phyloP scores from a whole-genome alignment of 805 yeast genomes.

The Yamadazyma akitaensis region DNA sequence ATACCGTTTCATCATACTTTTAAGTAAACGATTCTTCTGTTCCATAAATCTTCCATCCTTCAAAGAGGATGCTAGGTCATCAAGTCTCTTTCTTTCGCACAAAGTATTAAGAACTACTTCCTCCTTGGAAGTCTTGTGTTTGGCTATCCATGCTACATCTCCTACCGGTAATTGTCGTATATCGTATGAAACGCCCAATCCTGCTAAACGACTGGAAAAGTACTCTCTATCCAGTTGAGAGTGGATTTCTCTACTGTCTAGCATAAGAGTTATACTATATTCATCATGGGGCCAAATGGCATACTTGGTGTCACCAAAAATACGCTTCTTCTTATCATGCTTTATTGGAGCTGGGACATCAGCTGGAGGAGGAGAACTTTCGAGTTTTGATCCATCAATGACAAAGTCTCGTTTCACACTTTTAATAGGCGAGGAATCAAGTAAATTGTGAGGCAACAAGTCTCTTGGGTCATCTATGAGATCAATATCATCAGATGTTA shows the following conservation, averaged over 20 bases:
- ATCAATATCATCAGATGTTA: slow-evolving; percentile 6
- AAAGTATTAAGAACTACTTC: slow-evolving; percentile 75
- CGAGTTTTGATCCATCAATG: not conserved
- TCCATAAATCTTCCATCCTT: slow-evolving; percentile 86
- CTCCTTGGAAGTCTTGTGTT: slow-evolving; percentile 50
- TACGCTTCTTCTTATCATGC: slow-evolving; percentile 24
- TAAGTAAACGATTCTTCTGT: slow-evolving; percentile 73
- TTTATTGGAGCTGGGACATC: not conserved
- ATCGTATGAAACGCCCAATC: slow-evolving; percentile 48
- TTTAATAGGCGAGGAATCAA: slow-evolving; percentile 6
- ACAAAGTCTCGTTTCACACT: not conserved
- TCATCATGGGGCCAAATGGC: slow-evolving; percentile 60
- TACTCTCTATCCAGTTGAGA: slow-evolving; percentile 66
- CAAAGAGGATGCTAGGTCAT: slow-evolving; percentile 79
- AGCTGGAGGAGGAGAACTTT: not conserved
- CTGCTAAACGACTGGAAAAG: slow-evolving; percentile 53
- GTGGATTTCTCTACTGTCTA: slow-evolving; percentile 83
- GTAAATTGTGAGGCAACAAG: slow-evolving; percentile 1
- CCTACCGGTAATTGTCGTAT: slow-evolving; percentile 70
- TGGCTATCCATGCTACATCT: slow-evolving; percentile 88
- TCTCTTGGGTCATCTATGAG: slow-evolving; percentile 10
- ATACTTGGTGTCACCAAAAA: slow-evolving; percentile 28
- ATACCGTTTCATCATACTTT: slow-evolving; percentile 64
- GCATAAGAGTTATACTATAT: slow-evolving; percentile 56
- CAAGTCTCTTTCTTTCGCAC: slow-evolving; percentile 86